Conservation (phyloP, 805 yeast genomes). For the Teunomyces funiuensis region DNA sequence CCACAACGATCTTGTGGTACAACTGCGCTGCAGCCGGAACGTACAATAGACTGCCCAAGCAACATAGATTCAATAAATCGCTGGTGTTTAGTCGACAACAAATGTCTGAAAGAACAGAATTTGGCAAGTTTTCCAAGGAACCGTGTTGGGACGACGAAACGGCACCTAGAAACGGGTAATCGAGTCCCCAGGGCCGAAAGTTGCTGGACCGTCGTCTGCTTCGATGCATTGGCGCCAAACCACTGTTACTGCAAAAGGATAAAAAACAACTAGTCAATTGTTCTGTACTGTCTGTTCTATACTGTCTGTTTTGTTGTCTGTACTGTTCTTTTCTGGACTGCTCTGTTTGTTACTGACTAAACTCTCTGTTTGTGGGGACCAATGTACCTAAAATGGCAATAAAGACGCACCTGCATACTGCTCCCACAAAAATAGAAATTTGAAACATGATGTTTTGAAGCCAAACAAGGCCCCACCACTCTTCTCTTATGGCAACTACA, state of each 20-base stretch:
- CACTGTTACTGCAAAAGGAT: background rate
- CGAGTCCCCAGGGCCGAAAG: constrained; percentile 5
- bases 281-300: background rate
- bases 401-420: no score
- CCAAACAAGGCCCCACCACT: background rate
- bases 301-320: no score
- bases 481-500: background rate
- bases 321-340: no score
- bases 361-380: no score
- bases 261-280: background rate
- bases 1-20: constrained; percentile 22
- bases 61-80: constrained; percentile 23
- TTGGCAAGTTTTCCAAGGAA: constrained; percentile 21
- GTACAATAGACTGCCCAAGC: constrained; percentile 21
- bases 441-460: background rate
- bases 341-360: no score
- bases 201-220: constrained; percentile 6
- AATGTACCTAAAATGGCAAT: no score
- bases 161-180: background rate
- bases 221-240: background rate
- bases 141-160: background rate
- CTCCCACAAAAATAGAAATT: constrained; percentile 2
- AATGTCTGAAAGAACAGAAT: constrained; percentile 15
- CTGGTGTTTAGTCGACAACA: constrained; percentile 19
- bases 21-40: constrained; percentile 25